Percentiles rank a stretch among this genome's conserved stretches.
phyloP scores from a whole-genome alignment of 2,329 filamentous ascomycete genomes.

The Diaporthe eres region DNA sequence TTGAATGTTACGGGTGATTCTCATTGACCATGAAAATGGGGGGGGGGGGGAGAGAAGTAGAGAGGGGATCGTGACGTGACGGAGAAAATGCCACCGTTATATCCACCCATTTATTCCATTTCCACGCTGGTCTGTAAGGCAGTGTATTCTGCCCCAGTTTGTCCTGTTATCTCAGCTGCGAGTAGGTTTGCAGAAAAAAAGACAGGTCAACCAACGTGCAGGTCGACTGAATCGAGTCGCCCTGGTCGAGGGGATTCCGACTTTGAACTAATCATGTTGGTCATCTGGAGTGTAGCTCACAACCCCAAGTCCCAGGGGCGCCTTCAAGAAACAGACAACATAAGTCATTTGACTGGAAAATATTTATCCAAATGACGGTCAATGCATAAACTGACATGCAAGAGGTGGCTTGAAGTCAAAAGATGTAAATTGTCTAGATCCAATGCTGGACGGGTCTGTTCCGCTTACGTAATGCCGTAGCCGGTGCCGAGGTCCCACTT shows the following conservation, averaged over 20 bases:
- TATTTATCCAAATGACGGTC: not conserved
- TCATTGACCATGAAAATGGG: not conserved
- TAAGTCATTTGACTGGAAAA: not conserved
- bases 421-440: not conserved
- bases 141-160: not conserved
- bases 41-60: not conserved
- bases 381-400: not conserved
- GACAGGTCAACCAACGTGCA: not conserved
- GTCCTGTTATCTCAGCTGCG: not conserved
- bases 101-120: not conserved
- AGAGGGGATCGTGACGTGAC: not conserved
- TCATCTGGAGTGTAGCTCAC: no score
- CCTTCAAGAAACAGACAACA: not conserved
- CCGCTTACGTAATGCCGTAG: slow-evolving; percentile 27
- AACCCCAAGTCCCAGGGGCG: no score
- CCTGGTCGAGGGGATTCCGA: not conserved
- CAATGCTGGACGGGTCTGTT: not conserved
- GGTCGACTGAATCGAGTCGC: not conserved
- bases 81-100: not conserved
- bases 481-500: slow-evolving; percentile 4
- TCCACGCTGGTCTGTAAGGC: not conserved
- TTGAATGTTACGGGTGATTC: no score
- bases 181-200: not conserved
- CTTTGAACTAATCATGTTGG: not conserved
- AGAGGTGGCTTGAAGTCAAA: not conserved